Evolutionary conservation across 305 asterid genomes (phyloP).

Genomic region (Fraxinus angustifolia): DNA sequence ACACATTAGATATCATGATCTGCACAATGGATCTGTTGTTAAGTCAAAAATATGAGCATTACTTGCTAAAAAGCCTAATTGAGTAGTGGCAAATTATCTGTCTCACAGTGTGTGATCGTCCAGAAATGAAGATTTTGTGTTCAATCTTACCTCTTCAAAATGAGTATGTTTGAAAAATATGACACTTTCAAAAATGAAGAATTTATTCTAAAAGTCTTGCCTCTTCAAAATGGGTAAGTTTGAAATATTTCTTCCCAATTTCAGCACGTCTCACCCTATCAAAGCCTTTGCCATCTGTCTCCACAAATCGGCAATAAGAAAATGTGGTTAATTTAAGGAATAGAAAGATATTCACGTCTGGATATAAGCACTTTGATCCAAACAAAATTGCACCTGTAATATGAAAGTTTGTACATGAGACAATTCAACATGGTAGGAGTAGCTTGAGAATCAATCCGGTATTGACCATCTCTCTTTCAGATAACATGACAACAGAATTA

Average conservation of each 20-base stretch:
- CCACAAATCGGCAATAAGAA: conserved; percentile 66
- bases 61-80: background rate
- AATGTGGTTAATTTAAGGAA: conserved; percentile 6
- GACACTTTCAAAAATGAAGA: background rate
- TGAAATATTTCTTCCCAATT: conserved; percentile 86
- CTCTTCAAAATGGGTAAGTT: conserved; percentile 93
- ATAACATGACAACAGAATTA: conserved; percentile 22
- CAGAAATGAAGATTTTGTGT: background rate
- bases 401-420: conserved; percentile 95
- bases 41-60: background rate
- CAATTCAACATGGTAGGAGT: conserved; percentile 92
- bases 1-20: background rate
- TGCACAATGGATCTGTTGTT: background rate
- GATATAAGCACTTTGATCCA: conserved; percentile 1
- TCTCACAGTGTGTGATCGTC: background rate
- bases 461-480: conserved; percentile 90
- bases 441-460: conserved; percentile 87
- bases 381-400: conserved; percentile 61
- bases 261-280: conserved; percentile 92
- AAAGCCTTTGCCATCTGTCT: conserved; percentile 87
- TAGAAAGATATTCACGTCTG: background rate
- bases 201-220: conserved; percentile 30
- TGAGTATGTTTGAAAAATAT: background rate
- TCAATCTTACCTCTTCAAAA: background rate
- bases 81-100: background rate